These are phyloP conservation scores for Plasmodium ovale DNA, from an alignment of 169 alveolate genomes.

Conservation along the genomic window DNA sequence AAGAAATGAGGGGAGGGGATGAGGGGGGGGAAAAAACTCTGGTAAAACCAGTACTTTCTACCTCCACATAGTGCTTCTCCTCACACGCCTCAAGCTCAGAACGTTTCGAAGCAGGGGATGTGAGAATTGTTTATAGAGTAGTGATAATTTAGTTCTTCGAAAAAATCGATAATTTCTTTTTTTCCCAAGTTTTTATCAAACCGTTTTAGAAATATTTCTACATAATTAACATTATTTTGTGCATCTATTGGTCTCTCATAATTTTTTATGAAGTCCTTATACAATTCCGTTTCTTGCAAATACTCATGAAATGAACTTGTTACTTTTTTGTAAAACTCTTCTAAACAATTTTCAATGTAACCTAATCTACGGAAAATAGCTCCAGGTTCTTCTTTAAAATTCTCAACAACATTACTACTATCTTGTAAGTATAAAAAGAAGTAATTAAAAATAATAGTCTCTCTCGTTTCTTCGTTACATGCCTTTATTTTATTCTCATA, in stretches of 20 bases:
- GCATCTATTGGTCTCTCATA: background rate
- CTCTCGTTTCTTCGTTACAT: background rate
- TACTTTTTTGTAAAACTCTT: constrained; percentile 29
- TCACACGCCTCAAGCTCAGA: too few relatives aligned
- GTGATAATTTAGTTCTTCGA: constrained; percentile 1
- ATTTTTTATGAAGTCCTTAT: background rate
- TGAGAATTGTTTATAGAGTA: background rate
- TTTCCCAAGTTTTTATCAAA: background rate
- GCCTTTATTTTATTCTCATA: background rate
- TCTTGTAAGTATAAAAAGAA: constrained; percentile 16
- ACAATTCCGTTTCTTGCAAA: constrained; percentile 21
- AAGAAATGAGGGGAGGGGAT: too few relatives aligned
- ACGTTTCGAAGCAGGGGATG: background rate
- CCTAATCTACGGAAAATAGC: background rate
- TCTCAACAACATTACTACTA: background rate
- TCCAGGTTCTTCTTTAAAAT: background rate
- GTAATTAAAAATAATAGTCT: constrained; percentile 6
- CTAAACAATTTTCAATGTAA: constrained; percentile 10
- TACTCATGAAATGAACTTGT: constrained; percentile 15
- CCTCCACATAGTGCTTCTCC: too few relatives aligned
- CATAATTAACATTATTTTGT: background rate
- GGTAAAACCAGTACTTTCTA: too few relatives aligned
- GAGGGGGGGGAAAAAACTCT: background rate
- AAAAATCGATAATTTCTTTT: background rate
- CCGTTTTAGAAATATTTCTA: constrained; percentile 19